Base-by-base conservation (phyloP, 768 basidiomycete genomes). In the Rhodocollybia butyracea region DNA sequence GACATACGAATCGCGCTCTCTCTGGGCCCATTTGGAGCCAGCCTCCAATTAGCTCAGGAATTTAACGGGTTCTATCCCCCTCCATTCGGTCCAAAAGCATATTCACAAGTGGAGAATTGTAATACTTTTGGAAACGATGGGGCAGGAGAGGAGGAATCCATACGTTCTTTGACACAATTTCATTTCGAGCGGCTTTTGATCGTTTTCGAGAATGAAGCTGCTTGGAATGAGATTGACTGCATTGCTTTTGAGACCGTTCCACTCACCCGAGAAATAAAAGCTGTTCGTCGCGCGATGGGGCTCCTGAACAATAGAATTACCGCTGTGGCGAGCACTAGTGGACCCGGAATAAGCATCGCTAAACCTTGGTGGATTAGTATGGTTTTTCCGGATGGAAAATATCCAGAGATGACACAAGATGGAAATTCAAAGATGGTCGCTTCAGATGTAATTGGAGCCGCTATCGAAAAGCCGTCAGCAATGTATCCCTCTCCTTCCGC, bases 231-330 rank as follows among this genome's bases (percentile, higher is more conserved):
- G 11, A 69, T 92, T 51, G 84, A 88, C 54, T 79, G 75, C 57
- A 60, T 92, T 46, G 86, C 85, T 11, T 92, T 93, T 64, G 91
- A 93, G 74, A 92, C 89, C 0, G 71, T 92, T 3, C 88, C 91
- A 0, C 72, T 91, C 3, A 63, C 77, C 7, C 70, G 83, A 32
- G 91, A 93, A 66, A 74, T 88, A 3, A 66, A 65, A 21, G 88
- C 86, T 13, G 84, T 92, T 58, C 73, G 88, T 46, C 69, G 68
- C 11, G 88, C 89, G 2, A 78, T 94, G 61, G 63, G 61, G 2
- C 43, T 48, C 4, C 69, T 88, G 12, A 61, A 51, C 40, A 53
- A 65, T 5, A 60, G 63, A 19, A 46, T 54, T 46, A 43, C 30
- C 19, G 45, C 61, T 21, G 50, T 31, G 32, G 22, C 19, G 22